Percentiles rank a stretch among this genome's conserved stretches.
These are phyloP conservation scores for Amylostereum areolatum DNA, from an alignment of 1,284 basidiomycete genomes.

Conservation along the genomic window DNA sequence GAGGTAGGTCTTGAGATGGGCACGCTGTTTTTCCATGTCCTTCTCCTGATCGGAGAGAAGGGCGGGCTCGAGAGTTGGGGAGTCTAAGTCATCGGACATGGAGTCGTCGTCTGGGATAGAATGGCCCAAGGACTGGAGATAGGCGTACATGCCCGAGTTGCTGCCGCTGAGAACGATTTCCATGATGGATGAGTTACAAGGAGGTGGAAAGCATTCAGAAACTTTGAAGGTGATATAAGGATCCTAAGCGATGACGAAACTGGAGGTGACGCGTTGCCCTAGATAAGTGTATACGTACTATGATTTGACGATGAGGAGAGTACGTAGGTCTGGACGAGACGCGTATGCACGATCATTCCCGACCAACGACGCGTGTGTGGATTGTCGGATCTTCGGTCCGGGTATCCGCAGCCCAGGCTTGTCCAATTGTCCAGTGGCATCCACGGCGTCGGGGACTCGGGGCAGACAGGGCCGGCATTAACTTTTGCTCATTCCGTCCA, in stretches of 20 bases:
- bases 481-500: too few species aligned
- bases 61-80: neutral
- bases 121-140: slow-evolving; percentile 1
- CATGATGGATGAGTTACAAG: slow-evolving; percentile 11
- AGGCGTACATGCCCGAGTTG: slow-evolving; percentile 5
- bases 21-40: slow-evolving; percentile 46
- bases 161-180: slow-evolving; percentile 6
- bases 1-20: slow-evolving; percentile 56
- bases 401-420: neutral
- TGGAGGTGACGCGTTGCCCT: slow-evolving; percentile 21
- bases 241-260: slow-evolving; percentile 15
- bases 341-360: slow-evolving; percentile 6
- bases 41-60: slow-evolving; percentile 29
- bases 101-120: slow-evolving; percentile 46
- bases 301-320: neutral
- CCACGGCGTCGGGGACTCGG: too few species aligned
- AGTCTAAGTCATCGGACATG: slow-evolving; percentile 22
- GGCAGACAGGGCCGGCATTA: too few species aligned
- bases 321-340: neutral
- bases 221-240: slow-evolving; percentile 7
- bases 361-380: neutral
- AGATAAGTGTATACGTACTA: neutral
- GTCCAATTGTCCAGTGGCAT: neutral
- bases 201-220: slow-evolving; percentile 11
- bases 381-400: neutral